Evolutionary conservation across 768 basidiomycete genomes (phyloP).

Genomic region (Tephrocybe rancida): DNA sequence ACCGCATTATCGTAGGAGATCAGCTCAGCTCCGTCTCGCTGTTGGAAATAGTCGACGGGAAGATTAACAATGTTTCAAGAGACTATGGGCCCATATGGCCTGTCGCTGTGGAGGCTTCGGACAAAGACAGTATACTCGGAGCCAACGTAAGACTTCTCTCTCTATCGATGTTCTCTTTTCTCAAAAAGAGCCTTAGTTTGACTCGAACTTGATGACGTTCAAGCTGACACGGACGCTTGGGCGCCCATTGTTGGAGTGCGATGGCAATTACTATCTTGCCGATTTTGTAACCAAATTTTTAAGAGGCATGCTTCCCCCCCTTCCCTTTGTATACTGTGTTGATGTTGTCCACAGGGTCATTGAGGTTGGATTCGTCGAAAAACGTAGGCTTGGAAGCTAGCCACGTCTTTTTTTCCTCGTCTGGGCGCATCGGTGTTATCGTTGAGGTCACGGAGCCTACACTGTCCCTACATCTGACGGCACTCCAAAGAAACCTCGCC

Average conservation of each 20-base stretch:
- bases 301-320: constrained; percentile 44
- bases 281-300: constrained; percentile 81
- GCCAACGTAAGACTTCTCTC: constrained; percentile 61
- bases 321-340: background rate
- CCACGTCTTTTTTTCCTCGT: constrained; percentile 75
- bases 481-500: constrained; percentile 76
- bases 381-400: constrained; percentile 50
- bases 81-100: constrained; percentile 83
- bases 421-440: constrained; percentile 79
- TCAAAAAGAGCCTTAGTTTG: constrained; percentile 49
- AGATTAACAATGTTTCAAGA: constrained; percentile 58
- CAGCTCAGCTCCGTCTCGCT: constrained; percentile 79
- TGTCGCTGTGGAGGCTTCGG: constrained; percentile 59
- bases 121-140: constrained; percentile 60
- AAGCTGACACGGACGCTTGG: constrained; percentile 44
- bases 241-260: constrained; percentile 53
- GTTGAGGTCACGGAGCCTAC: constrained; percentile 56
- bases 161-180: constrained; percentile 7
- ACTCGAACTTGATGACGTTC: constrained; percentile 70
- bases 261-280: constrained; percentile 73
- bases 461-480: constrained; percentile 60
- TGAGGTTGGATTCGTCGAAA: constrained; percentile 47
- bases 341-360: constrained; percentile 45
- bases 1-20: constrained; percentile 74
- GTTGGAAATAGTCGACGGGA: constrained; percentile 48